Evolutionary conservation across 768 basidiomycete genomes (phyloP), one percentile per base, ranked within the genome.

Genomic region (Hydnum rufescens): DNA sequence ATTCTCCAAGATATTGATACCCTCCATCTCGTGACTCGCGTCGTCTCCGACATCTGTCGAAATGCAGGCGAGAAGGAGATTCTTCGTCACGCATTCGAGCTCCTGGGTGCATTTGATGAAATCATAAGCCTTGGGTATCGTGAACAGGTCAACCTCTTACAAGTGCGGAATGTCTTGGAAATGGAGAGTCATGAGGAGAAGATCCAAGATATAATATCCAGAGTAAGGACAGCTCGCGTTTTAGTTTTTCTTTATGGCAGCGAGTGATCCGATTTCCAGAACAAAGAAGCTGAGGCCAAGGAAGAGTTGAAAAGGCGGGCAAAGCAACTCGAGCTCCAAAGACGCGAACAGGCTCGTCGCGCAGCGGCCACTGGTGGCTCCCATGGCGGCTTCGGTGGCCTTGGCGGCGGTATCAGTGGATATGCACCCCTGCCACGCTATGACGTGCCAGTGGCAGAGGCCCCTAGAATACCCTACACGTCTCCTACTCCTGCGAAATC

Each of bases 281-380:
- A 99, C 71, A 97, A 97, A 67, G 95, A 99, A 67, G 89, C 89
- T 4, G 95, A 99, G 61, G 95, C 93, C 2, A 99, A 99, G 64
- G 95, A 99, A 64, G 93, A 96, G 62, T 81, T 99, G 62, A 97
- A 97, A 65, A 79, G 95, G 36, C 82, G 93, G 29, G 92, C 95
- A 0, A 95, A 95, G 64, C 90, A 96, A 61, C 77, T 99, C 56
- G 95, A 99, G 66, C 85, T 95, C 79, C 95, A 97, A 62, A 78
- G 93, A 39, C 74, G 92, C 31, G 93, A 99, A 63, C 88, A 92
- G 64, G 88, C 93, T 58, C 73, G 78, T 55, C 80, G 88, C 22
- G 68, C 80, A 3, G 26, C 13, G 8, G 44, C 13, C 8, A 77
- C 68, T 3, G 66, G 71, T 28, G 72, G 71, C 5, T 71, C 68